phyloP scores from a whole-genome alignment of 176 grass and related monocot genomes.

The maize (Zea mays) region DNA sequence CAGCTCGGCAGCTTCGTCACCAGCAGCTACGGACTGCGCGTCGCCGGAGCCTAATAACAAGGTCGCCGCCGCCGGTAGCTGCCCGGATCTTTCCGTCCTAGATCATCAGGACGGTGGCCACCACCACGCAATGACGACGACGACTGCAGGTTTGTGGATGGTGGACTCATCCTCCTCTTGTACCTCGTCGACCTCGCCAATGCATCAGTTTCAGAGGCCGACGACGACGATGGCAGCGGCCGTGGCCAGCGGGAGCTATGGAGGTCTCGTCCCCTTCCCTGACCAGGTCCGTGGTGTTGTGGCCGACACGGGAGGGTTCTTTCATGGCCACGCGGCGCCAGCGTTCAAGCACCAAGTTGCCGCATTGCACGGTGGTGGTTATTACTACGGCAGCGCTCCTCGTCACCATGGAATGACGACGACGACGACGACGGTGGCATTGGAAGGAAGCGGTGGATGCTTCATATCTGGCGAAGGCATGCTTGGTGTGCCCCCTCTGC shows the following conservation, averaged over 20 bases:
- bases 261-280: slow-evolving; percentile 68
- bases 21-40: slow-evolving; percentile 31
- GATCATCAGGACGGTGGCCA: slow-evolving; percentile 17
- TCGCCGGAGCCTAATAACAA: slow-evolving; percentile 48
- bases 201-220: slow-evolving; percentile 25
- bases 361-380: slow-evolving; percentile 31
- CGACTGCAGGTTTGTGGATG: slow-evolving; percentile 35
- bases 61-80: slow-evolving; percentile 16
- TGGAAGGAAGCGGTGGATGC: slow-evolving; percentile 38
- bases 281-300: slow-evolving; percentile 33
- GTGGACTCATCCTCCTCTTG: slow-evolving; percentile 64
- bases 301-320: background rate
- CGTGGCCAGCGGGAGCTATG: slow-evolving; percentile 36
- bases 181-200: slow-evolving; percentile 51
- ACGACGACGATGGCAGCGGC: slow-evolving; percentile 5
- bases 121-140: slow-evolving; percentile 30
- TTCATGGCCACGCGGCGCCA: slow-evolving; percentile 8
- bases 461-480: slow-evolving; percentile 46
- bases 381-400: slow-evolving; percentile 27
- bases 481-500: slow-evolving; percentile 53
- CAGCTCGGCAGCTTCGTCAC: slow-evolving; percentile 38
- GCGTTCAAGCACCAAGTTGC: slow-evolving; percentile 45
- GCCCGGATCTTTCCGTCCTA: slow-evolving; percentile 30
- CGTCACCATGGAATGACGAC: slow-evolving; percentile 33
- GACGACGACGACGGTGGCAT: background rate